Base-by-base conservation (phyloP, 169 alveolate species). In the Plasmodium sp. region DNA sequence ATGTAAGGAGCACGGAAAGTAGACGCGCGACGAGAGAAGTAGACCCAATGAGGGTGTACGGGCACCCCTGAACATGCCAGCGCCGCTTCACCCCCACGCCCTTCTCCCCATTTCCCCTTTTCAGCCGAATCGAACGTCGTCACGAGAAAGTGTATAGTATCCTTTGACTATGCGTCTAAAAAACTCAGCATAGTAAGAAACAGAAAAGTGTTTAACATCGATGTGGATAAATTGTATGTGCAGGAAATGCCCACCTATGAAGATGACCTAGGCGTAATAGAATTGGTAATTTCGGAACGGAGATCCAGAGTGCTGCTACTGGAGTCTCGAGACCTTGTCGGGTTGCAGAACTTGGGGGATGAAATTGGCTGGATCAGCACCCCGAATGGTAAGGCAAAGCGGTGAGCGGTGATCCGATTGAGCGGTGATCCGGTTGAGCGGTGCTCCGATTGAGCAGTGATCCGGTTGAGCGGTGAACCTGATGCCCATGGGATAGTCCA, bases 341-440 rank as follows among this genome's bases (percentile, higher is more conserved):
- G 82, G 1, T 77, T 86, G 16, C 93, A 86, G 45, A 16, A 54
- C 33, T 54, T 86, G n/a, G 93, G 93, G 3, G 86, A 86, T 86
- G 85, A 86, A 86, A 74, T 86, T 33, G 93, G 93, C 43, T 86
- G 93, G 93, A 34, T 5, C 31, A 39, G 67, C 12, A 80, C 43
- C 6, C 14, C 58, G 45, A 71, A 75, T 22, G 86, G 93, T 86
- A 86, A 51, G 31, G 27, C 27, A 22, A 3, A n/a, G 71, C 39
- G n/a, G 14, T 22, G 77, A n/a, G n/a, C 43, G 16, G 34, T 7
- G 22, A 22, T 27, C 41, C 77, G 2, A 0, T 22, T 22, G 27
- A 22, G 27, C 27, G 27, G 27, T 22, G 27, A n/a, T n/a, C n/a
- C n/a, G n/a, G n/a, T n/a, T 22, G 77, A n/a, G n/a, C 43, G 16